Evolutionary conservation across 2,329 filamentous ascomycete genomes (phyloP), one percentile per base, ranked within the genome.

Genomic region (Teratosphaeria destructans): DNA sequence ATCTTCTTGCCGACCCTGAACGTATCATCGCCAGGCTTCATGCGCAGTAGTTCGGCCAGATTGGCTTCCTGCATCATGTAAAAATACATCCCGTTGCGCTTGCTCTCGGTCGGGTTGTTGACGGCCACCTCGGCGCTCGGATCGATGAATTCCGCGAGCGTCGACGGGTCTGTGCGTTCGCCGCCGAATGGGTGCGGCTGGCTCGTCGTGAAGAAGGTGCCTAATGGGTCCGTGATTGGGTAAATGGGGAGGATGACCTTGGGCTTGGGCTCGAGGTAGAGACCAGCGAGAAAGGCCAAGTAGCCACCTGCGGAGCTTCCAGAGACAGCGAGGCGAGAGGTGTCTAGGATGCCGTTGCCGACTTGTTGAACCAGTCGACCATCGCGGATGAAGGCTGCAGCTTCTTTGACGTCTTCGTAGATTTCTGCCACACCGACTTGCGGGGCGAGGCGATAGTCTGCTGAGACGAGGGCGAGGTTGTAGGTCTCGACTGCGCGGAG

Each of bases 381-480:
- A 32, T 55, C 59, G 23, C 68, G 64, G 55, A 70, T 67, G 60
- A 68, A 71, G 19, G 60, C 57, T 55, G 70, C 60, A 59, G 67
- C 66, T 58, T 69, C 68, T 27, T 61, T 57, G 29, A 71, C 66
- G 47, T 71, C 69, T 54, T 66, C 65, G 49, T 65, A 62, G 55
- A 71, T 67, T 37, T 72, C 66, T 59, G 65, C 58, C 12, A 73
- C 59, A 60, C 64, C 63, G 39, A 68, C 62, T 62, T 73, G 68
- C 54, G 70, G 69, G 19, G 69, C 69, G 7, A 71, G 62, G 23
- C 69, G 67, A 56, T 71, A 71, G 62, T 71, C 69, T 53, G 69
- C 68, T 1, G 67, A 67, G n/a, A 71, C 61, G 55, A 69, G 54
- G 27, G 67, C 67, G 26, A 67, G 49, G 27, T 65, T 63, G 61